Percentiles rank a stretch among this genome's conserved stretches.
Conservation (phyloP, 2,329 filamentous ascomycete genomes). For the Zymoseptoria ardabiliae region DNA sequence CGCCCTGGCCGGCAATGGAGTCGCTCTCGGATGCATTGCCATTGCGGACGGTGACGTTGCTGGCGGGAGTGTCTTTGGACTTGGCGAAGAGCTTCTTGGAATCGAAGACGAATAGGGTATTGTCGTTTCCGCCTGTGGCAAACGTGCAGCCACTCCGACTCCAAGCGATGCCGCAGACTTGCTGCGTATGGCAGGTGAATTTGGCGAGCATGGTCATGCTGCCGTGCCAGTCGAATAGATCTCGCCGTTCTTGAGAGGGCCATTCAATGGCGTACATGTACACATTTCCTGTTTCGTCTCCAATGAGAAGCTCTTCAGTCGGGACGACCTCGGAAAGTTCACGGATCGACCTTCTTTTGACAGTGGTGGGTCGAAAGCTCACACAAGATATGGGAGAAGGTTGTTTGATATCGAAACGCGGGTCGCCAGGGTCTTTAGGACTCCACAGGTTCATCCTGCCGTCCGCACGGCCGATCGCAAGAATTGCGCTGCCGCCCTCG, state of each 20-base stretch:
- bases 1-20: not conserved
- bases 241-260: constrained; percentile 51
- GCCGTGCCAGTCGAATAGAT: constrained; percentile 69
- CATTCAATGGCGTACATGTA: constrained; percentile 91
- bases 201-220: constrained; percentile 69
- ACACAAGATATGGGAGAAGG: constrained; percentile 69
- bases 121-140: constrained; percentile 88
- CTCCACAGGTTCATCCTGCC: constrained; percentile 73
- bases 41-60: constrained; percentile 14
- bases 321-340: constrained; percentile 47
- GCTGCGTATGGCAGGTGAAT: constrained; percentile 73
- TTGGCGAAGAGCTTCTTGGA: constrained; percentile 46
- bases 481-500: constrained; percentile 66
- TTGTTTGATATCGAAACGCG: constrained; percentile 69
- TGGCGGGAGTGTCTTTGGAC: not conserved
- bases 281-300: constrained; percentile 73
- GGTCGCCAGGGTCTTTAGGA: constrained; percentile 54
- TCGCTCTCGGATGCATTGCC: constrained; percentile 5
- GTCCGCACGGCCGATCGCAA: constrained; percentile 76
- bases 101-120: constrained; percentile 75
- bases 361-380: constrained; percentile 64
- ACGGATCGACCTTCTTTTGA: constrained; percentile 44
- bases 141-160: constrained; percentile 68
- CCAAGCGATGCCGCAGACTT: constrained; percentile 91
- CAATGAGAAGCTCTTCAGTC: constrained; percentile 78